phyloP scores from a whole-genome alignment of 306 rosid genomes.

The Cyamopsis tetragonoloba region DNA sequence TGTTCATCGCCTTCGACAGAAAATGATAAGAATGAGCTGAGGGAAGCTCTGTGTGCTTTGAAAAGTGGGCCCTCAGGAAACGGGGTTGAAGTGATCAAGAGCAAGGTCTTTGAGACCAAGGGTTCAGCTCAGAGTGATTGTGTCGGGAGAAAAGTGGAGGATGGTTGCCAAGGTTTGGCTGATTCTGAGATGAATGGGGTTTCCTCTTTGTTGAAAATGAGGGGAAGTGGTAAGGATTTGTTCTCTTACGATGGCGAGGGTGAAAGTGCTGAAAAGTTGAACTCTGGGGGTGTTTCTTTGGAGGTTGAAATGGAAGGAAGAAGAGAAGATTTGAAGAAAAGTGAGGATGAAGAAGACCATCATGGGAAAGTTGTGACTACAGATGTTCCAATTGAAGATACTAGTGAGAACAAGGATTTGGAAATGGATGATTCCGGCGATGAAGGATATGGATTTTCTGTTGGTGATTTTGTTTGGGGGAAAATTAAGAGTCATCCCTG shows the following conservation, averaged over 20 bases:
- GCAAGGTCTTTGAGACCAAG: slow-evolving; percentile 25
- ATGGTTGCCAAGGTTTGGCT: slow-evolving; percentile 32
- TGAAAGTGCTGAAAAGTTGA: slow-evolving; percentile 30
- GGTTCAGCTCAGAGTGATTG: slow-evolving; percentile 9
- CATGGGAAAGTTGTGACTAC: slow-evolving; percentile 22
- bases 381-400: slow-evolving; percentile 38
- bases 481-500: slow-evolving; percentile 73
- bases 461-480: slow-evolving; percentile 84
- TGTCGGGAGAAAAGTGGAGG: slow-evolving; percentile 16
- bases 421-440: slow-evolving; percentile 39
- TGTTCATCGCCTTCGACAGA: slow-evolving; percentile 34
- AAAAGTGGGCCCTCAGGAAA: slow-evolving; percentile 26
- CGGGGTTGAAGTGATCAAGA: slow-evolving; percentile 31
- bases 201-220: slow-evolving; percentile 45
- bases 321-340: neutral
- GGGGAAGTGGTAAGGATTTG: slow-evolving; percentile 29
- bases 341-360: slow-evolving; percentile 23
- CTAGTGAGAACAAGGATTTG: slow-evolving; percentile 37
- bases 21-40: slow-evolving; percentile 29
- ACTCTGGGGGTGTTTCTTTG: neutral
- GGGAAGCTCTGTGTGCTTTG: slow-evolving; percentile 29
- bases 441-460: slow-evolving; percentile 33
- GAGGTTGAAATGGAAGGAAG: slow-evolving; percentile 4
- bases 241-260: slow-evolving; percentile 4
- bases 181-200: slow-evolving; percentile 54